These are phyloP conservation scores for Fraxinus sp. DNA, from an alignment of 305 asterid species.

Conservation along the genomic window DNA sequence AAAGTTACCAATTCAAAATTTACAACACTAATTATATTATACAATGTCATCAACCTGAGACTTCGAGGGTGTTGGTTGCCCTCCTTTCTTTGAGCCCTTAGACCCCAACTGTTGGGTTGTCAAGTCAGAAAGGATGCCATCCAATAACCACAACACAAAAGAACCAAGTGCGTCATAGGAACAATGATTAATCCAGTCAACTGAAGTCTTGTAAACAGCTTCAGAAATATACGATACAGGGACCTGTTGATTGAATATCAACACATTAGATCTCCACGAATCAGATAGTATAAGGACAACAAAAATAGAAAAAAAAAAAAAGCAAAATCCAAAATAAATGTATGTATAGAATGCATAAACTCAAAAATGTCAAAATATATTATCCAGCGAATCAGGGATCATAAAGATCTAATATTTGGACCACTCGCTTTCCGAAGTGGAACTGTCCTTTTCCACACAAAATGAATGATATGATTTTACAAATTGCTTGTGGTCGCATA, in stretches of 20 bases:
- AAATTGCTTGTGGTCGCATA: background rate
- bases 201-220: slow-evolving; percentile 65
- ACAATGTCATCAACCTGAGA: slow-evolving; percentile 56
- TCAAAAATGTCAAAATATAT: background rate
- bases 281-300: too few relatives aligned
- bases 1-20: background rate
- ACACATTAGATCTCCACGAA: background rate
- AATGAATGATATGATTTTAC: background rate
- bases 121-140: slow-evolving; percentile 63
- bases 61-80: slow-evolving; percentile 59
- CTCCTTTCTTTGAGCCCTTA: slow-evolving; percentile 67
- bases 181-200: slow-evolving; percentile 74
- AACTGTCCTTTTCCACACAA: background rate
- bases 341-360: background rate
- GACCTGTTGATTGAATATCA: slow-evolving; percentile 42
- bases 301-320: background rate
- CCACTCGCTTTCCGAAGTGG: background rate
- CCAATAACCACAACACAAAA: slow-evolving; percentile 73
- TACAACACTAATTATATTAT: background rate
- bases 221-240: slow-evolving; percentile 69
- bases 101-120: slow-evolving; percentile 51
- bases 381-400: background rate
- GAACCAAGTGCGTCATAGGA: slow-evolving; percentile 60
- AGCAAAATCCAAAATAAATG: background rate
- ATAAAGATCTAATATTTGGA: background rate